These are phyloP conservation scores for Sporothrix inflata DNA, from an alignment of 2,329 filamentous ascomycete species.

Conservation along the genomic window DNA sequence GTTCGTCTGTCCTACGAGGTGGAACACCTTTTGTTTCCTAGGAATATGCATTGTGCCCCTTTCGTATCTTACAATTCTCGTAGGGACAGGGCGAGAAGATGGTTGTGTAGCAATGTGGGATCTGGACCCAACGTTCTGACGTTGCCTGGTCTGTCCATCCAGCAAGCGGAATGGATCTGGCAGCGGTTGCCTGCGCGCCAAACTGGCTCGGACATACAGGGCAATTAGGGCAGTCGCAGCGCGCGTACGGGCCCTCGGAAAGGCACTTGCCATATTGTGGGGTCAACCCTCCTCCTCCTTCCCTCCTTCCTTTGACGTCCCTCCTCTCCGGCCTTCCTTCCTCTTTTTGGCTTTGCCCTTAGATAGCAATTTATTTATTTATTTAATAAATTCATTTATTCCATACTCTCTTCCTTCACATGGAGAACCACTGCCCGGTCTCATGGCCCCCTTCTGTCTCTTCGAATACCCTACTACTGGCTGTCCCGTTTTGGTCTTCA, in stretches of 20 bases:
- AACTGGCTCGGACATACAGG: not conserved
- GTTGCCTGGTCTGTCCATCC: not conserved
- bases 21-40: not conserved
- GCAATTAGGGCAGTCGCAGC: not conserved
- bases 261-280: conserved; percentile 2
- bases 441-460: not conserved
- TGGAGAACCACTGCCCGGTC: not conserved
- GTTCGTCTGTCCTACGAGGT: no score
- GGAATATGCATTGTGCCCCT: not conserved
- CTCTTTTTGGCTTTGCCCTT: not conserved
- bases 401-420: not conserved
- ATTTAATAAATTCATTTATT: not conserved
- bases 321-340: not conserved
- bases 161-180: not conserved
- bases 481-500: not conserved
- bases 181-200: not conserved
- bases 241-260: not conserved
- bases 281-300: not conserved
- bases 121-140: not conserved
- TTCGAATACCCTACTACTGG: not conserved
- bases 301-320: not conserved
- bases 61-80: not conserved
- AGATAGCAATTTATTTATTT: not conserved
- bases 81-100: not conserved
- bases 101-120: conserved; percentile 2